Base-by-base conservation (phyloP, 176 grass and related monocot genomes). In the Tuctoria greenei region DNA sequence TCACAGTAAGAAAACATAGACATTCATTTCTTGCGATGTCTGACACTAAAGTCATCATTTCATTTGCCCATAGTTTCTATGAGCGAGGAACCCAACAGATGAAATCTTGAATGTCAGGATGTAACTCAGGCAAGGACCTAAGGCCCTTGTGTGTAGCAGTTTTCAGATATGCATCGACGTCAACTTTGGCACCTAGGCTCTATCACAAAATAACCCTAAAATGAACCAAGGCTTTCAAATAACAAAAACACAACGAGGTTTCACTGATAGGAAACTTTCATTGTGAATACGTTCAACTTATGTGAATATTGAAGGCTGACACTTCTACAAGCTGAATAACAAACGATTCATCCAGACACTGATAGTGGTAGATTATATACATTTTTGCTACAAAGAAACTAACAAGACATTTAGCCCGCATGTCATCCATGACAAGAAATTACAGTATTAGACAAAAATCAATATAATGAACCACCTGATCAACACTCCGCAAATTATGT, bases 401-500 rank as follows among this genome's bases (percentile, higher is more conserved):
- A 27, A 43, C 16, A 45, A 36, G 5, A 11, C 66, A 26, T 36
- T 12, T 23, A 27, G 12, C 57, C 20, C 58, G 63, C 70, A 59
- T 14, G 37, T 46, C 63, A 36, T 24, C 7, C 40, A 17, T 16
- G 70, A 3, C 26, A 38, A 57, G 4, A 67, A 60, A 45, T 46
- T 46, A 38, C 37, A 34, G 27, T 60, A 60, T 47, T 27, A 82
- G 42, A 59, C 17, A 74, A 36, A 18, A 66, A 51, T 24, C 9
- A 55, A 44, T 0, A 15, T 47, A 47, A 47, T 7, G 16, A 12
- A 44, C 20, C 40, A 21, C 38, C 28, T 35, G 26, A 26, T 26
- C n/a, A 60, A 80, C 35, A 67, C 26, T 81, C 23, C 1, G 54
- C 49, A 81, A 23, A 37, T 64, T 60, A 65, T 62, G 25, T 43